A percentile compares a stretch with the other conserved stretches of the same genome.
These are phyloP conservation scores for Penicillium sp. DNA, from an alignment of 2,329 filamentous ascomycete genomes.

Conservation along the genomic window DNA sequence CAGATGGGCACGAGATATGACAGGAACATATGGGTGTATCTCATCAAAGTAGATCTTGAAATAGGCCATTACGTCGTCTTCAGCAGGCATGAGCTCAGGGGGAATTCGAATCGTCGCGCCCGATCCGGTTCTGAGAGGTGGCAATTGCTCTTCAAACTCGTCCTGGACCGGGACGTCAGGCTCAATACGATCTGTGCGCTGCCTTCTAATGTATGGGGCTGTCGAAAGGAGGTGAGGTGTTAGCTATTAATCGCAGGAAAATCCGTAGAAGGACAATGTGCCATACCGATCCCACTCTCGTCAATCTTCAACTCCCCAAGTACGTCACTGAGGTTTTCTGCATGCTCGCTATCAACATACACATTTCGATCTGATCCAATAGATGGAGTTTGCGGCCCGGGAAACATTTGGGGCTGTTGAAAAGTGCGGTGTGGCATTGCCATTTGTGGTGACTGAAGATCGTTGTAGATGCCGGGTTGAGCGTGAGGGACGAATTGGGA, in stretches of 20 bases:
- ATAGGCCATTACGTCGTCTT: conserved; percentile 76
- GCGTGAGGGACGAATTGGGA: conserved; percentile 36
- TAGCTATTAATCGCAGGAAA: conserved; percentile 7
- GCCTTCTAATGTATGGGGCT: conserved; percentile 81
- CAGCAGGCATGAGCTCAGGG: conserved; percentile 86
- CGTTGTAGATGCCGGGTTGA: conserved; percentile 32
- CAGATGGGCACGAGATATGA: conserved; percentile 76
- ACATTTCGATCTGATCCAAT: conserved; percentile 45
- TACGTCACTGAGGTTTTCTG: conserved; percentile 72
- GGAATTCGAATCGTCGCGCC: conserved; percentile 83
- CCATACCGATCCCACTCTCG: conserved; percentile 79
- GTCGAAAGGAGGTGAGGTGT: neutral
- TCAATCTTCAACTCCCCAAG: conserved; percentile 85
- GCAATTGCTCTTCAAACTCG: conserved; percentile 69
- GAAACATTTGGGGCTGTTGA: conserved; percentile 29
- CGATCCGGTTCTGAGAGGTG: conserved; percentile 64
- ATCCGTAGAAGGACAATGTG: neutral
- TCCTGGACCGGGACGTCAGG: conserved; percentile 60
- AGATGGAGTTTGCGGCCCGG: conserved; percentile 25
- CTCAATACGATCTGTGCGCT: conserved; percentile 51
- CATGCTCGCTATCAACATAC: conserved; percentile 60
- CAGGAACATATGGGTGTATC: conserved; percentile 89
- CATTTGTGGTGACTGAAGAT: conserved; percentile 33
- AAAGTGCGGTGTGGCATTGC: conserved; percentile 30
- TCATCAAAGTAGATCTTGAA: conserved; percentile 89